Evolutionary conservation across 192 early-diverging fungal genomes (phyloP), one percentile per base, ranked within the genome.

Genomic region (Podila clonocystis): DNA sequence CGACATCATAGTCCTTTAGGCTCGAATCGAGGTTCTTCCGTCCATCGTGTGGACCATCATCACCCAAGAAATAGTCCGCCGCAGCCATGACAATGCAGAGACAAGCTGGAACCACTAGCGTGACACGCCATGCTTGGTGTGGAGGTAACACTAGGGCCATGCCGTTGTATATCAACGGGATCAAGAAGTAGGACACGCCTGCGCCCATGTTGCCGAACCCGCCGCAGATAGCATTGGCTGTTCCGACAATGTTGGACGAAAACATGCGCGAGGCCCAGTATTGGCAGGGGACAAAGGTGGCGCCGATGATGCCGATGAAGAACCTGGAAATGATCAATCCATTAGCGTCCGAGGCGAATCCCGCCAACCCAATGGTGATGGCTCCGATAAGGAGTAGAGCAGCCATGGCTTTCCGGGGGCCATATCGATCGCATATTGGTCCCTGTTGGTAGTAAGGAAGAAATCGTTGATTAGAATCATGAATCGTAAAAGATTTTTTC

Each of bases 161-260:
- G 60, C 31, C 74, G 38, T 75, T 71, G 63, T 86, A 79, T 24
- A 92, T 67, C 13, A 85, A 59, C n/a, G 91, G 91, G 82, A 92
- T 92, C 38, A 91, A 26, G 33, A 91, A 69, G 58, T 86, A 91
- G 0, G 90, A 87, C 12, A 91, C 70, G n/a, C 91, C 91, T 30
- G 74, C 91, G 24, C 91, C 91, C 79, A 89, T 86, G 74, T 92
- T 92, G 48, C 91, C 91, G 85, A 91, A 92, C 7, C 91, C 91
- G 58, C 91, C 91, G 12, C 84, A 87, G 36, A 92, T 50, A 29
- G 92, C 91, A 70, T 93, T 93, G 24, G 91, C 91, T 55, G 87
- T 85, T 26, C 91, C 91, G 30, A 93, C 91, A 50, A 91, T 76
- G 24, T 84, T 64, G 19, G 67, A 29, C 48, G 75, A 61, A 76